A percentile compares a stretch with the other conserved stretches of the same genome.
These are phyloP conservation scores for Boletus insuetus DNA, from an alignment of 768 basidiomycete genomes.

Conservation along the genomic window DNA sequence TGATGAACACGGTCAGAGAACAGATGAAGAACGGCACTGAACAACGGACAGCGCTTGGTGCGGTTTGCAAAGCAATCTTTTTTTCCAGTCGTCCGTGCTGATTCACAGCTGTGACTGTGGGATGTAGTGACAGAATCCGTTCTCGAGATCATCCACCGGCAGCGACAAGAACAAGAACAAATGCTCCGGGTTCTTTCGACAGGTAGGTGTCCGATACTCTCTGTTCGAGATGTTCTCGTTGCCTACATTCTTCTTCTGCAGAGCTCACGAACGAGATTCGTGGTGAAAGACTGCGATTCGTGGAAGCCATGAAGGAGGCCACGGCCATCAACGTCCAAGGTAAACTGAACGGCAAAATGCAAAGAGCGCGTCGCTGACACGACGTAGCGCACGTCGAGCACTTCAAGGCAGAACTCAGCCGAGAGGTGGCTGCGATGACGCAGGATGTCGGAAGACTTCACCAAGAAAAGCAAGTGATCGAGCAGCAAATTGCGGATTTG, in stretches of 20 bases:
- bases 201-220: constrained; percentile 41
- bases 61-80: constrained; percentile 10
- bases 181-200: constrained; percentile 63
- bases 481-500: constrained; percentile 70
- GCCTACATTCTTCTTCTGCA: constrained; percentile 24
- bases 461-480: constrained; percentile 59
- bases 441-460: constrained; percentile 70
- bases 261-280: constrained; percentile 83
- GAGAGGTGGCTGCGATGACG: constrained; percentile 72
- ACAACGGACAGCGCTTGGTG: constrained; percentile 40
- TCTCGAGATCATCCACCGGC: constrained; percentile 60
- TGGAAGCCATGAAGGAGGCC: constrained; percentile 94
- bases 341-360: constrained; percentile 27
- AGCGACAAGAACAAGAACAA: constrained; percentile 69
- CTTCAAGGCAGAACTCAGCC: constrained; percentile 76
- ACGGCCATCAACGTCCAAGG: constrained; percentile 85
- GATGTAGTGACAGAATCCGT: constrained; percentile 55
- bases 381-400: constrained; percentile 76
- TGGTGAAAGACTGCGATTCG: constrained; percentile 81
- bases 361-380: constrained; percentile 1
- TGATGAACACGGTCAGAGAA: constrained; percentile 40
- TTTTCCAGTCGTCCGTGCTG: constrained; percentile 9
- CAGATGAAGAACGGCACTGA: constrained; percentile 39
- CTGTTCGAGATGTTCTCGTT: background rate
- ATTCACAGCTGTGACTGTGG: constrained; percentile 1